These are phyloP conservation scores for Casuarina glauca DNA, from an alignment of 306 rosid species.

Conservation along the genomic window DNA sequence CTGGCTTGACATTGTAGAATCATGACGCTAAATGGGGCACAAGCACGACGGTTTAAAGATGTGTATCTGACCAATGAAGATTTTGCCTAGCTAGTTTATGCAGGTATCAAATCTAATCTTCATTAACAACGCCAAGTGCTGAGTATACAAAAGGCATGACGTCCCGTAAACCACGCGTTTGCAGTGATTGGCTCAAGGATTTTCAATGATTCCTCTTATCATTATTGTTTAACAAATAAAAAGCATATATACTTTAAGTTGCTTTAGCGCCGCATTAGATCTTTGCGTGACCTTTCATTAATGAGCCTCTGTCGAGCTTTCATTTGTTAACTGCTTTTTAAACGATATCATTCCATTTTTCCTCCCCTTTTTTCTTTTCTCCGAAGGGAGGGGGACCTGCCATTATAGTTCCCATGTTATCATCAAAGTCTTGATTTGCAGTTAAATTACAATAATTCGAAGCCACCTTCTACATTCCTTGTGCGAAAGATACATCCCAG, in stretches of 20 bases:
- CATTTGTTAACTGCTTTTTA: slow-evolving; percentile 38
- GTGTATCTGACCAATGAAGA: slow-evolving; percentile 13
- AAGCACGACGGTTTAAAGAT: not conserved
- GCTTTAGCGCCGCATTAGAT: slow-evolving; percentile 66
- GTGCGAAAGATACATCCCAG: not conserved
- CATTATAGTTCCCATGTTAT: slow-evolving; percentile 41
- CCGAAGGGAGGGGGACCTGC: slow-evolving; percentile 39
- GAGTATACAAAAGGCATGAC: slow-evolving; percentile 36
- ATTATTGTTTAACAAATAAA: slow-evolving; percentile 38
- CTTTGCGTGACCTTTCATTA: slow-evolving; percentile 39
- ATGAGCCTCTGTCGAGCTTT: slow-evolving; percentile 34
- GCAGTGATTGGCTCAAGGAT: slow-evolving; percentile 29
- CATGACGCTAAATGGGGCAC: slow-evolving; percentile 28
- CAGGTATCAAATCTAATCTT: slow-evolving; percentile 18
- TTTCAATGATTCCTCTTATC: slow-evolving; percentile 40
- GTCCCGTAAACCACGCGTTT: slow-evolving; percentile 42
- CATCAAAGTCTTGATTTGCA: slow-evolving; percentile 27
- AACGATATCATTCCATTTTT: slow-evolving; percentile 25
- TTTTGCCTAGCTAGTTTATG: slow-evolving; percentile 8
- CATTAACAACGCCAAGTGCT: slow-evolving; percentile 6
- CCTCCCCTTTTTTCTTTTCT: slow-evolving; percentile 24
- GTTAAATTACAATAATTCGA: slow-evolving; percentile 27
- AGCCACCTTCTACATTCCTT: slow-evolving; percentile 10
- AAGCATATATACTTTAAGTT: slow-evolving; percentile 78
- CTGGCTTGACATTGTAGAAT: slow-evolving; percentile 32